Evolutionary conservation across 1,139 yeast species (phyloP).

Genomic region (Spencermartinsiella ligniputridi): DNA sequence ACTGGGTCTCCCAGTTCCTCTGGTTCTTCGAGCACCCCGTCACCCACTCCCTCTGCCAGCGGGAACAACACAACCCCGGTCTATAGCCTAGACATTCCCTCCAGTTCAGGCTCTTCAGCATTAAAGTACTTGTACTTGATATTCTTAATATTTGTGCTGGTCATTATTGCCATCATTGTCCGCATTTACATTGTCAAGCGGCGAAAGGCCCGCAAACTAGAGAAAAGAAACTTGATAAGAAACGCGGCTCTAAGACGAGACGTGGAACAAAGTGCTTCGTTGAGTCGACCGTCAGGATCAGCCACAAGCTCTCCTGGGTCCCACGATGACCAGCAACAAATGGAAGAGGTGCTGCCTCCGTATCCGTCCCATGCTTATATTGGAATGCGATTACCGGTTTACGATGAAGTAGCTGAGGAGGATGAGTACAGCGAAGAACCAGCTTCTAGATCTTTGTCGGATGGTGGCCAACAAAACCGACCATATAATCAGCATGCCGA

Average conservation of each 20-base stretch:
- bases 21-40: not conserved
- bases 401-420: slow-evolving; percentile 15
- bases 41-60: slow-evolving; percentile 9
- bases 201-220: slow-evolving; percentile 20
- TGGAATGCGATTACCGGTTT: slow-evolving; percentile 15
- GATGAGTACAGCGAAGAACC: too few species aligned
- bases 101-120: slow-evolving; percentile 14
- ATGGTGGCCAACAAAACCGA: too few species aligned
- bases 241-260: slow-evolving; percentile 27
- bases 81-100: slow-evolving; percentile 14
- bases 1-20: slow-evolving; percentile 1
- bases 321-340: slow-evolving; percentile 10
- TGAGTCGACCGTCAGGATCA: slow-evolving; percentile 1
- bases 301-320: slow-evolving; percentile 5
- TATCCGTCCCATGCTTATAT: slow-evolving; percentile 19
- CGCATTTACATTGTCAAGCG: slow-evolving; percentile 23
- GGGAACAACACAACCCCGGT: slow-evolving; percentile 11
- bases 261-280: slow-evolving; percentile 17
- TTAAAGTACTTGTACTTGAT: slow-evolving; percentile 26
- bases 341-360: slow-evolving; percentile 23
- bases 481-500: too few species aligned
- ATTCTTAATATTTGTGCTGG: slow-evolving; percentile 25
- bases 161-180: slow-evolving; percentile 23
- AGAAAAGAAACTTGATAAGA: slow-evolving; percentile 19
- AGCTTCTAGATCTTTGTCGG: too few species aligned